Evolutionary conservation across 2,329 filamentous ascomycete species (phyloP), one percentile per base, ranked within the genome.

Genomic region (Fonsecaea erecta): DNA sequence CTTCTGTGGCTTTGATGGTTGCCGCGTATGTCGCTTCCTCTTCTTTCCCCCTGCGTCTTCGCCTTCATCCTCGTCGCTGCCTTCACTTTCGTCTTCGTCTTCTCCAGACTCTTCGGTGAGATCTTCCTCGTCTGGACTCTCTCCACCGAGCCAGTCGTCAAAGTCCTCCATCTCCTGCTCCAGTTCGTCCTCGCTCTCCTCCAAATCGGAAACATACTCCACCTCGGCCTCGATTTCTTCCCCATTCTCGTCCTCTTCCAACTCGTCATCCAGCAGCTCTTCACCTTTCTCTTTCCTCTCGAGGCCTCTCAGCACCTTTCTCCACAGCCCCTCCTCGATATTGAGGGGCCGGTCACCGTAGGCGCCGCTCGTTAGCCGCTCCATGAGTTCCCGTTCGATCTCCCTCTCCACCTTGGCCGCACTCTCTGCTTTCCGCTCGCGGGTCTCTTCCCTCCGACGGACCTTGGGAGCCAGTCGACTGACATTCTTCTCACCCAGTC

Each of bases 261-360:
- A 87, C 3, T 91, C 89, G 28, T 93, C 91, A 37, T 91, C 88
- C 71, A 91, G 88, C 69, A 96, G 88, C 9, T 93, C 94, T 72
- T 93, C 88, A 52, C 90, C 94, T 74, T 96, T 88, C 65, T 94
- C 93, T 72, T 90, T 90, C 72, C 90, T 86, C 84, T 99, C 95
- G 78, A 99, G 84, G 2, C 92, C 92, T 67, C 89, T 88, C 72
- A 99, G 87, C 7, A 99, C 95, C 85, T 93, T 96, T 85, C 96
- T 96, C 95, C 95, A 99, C 67, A 99, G 92, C 14, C 86, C 85
- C 77, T 97, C 93, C 77, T 96, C 95, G 58, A 97, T 93, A 76
- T 99, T 99, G 70, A 99, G 83, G 48, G 95, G 95, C 76, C 92
- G 88, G 73, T 98, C 93, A 61, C 95, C 95, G 78, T 99, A 98